Conservation (phyloP, 306 rosid species). For the Parietaria judaica region DNA sequence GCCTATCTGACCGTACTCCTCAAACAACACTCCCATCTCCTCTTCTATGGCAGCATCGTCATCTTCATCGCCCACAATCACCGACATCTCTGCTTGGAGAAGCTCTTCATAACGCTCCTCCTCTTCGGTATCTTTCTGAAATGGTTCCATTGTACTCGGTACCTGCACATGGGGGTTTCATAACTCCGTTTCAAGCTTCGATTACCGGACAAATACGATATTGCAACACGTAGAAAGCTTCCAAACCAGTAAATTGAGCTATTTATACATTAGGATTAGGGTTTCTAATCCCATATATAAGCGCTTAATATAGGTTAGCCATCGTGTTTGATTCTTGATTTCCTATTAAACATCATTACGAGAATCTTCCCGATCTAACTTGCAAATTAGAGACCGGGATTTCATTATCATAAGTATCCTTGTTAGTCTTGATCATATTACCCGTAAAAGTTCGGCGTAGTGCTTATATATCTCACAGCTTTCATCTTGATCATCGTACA, state of each 20-base stretch:
- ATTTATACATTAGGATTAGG: too few species aligned
- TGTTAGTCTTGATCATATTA: conserved; percentile 8
- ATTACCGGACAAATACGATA: background rate
- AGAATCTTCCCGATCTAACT: too few species aligned
- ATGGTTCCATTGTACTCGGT: conserved; percentile 48
- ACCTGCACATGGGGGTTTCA: conserved; percentile 40
- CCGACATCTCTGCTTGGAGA: conserved; percentile 43
- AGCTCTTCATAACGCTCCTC: conserved; percentile 71
- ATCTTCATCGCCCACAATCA: conserved; percentile 19
- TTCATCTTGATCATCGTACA: conserved; percentile 79
- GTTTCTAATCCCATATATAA: too few species aligned
- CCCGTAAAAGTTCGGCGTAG: conserved; percentile 81
- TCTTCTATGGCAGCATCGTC: conserved; percentile 45
- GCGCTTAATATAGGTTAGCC: too few species aligned
- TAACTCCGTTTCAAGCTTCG: background rate
- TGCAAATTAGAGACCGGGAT: too few species aligned
- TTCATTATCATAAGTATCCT: too few species aligned
- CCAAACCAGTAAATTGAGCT: background rate
- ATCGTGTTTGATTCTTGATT: too few species aligned
- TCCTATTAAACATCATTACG: too few species aligned
- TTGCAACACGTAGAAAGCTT: background rate
- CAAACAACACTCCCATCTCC: conserved; percentile 79
- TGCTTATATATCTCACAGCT: conserved; percentile 80
- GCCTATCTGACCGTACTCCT: conserved; percentile 69
- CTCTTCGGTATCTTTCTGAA: conserved; percentile 49